Evolutionary conservation across 1,284 basidiomycete species (phyloP), one percentile per base, ranked within the genome.

Genomic region (Ganoderma boninense): DNA sequence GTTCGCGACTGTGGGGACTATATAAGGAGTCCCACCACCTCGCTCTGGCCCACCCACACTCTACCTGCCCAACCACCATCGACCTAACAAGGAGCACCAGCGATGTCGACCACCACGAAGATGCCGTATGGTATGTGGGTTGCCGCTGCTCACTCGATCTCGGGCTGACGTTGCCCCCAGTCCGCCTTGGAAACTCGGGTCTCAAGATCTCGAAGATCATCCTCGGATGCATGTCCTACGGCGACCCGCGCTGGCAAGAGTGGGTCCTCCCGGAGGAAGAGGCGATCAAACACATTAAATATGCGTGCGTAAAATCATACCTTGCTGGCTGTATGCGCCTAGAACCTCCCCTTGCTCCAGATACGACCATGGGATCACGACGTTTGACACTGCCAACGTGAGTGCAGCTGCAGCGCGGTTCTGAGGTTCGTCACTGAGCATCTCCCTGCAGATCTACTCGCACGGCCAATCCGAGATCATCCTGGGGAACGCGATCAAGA

Each of bases 401-500:
- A 64, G 75, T 66, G 3, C 18, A 1, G 26, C 10, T 49, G n/a
- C 38, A 4, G 23, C 46, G 54, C 6, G 8, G 20, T 43, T 23
- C 5, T 26, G 16, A 20, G 49, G 29, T 23, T 0, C 4, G 1
- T 18, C n/a, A 49, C 52, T 23, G 38, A 38, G 38, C 38, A 4
- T 38, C 7, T 6, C 46, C 54, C 52, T 57, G 44, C 49, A 74
- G 76, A 68, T 70, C 1, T 77, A 78, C 77, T 80, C 83, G 42
- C 89, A 90, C 73, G 93, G 93, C 7, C 80, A 85, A 23, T 92
- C 89, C 0, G 95, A 96, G 79, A 78, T 87, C 38, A 88, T 94
- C 71, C 85, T 96, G 44, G 94, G 95, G 6, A 92, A 92, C 73
- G 95, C 93, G 1, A 92, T 97, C 81, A 93, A 92, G 76, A 77